A percentile compares a stretch with the other conserved stretches of the same genome.
These are phyloP conservation scores for Ophiocordyceps unilateralis DNA, from an alignment of 2,329 filamentous ascomycete species.

Conservation along the genomic window DNA sequence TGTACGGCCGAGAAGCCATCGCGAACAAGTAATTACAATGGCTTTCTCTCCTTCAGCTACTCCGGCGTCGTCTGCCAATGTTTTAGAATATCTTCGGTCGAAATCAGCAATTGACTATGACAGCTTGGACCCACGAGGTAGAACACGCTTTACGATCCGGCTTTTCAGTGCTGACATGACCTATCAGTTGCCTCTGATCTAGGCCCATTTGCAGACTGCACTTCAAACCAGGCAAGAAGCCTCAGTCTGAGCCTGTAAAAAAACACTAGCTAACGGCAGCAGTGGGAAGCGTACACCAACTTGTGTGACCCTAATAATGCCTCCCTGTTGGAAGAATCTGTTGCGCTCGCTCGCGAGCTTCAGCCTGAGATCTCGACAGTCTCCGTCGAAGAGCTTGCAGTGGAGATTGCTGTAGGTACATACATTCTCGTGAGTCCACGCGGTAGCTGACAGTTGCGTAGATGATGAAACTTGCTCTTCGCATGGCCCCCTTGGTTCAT, in stretches of 20 bases:
- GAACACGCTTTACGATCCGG: neutral
- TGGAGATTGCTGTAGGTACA: neutral
- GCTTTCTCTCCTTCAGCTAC: neutral
- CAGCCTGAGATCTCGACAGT: neutral
- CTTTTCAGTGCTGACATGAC: neutral
- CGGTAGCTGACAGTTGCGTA: neutral
- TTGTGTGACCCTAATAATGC: neutral
- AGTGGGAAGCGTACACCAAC: constrained; percentile 1
- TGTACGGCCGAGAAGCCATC: no score
- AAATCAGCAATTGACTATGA: neutral
- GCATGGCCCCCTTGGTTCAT: neutral
- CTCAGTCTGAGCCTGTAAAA: no score
- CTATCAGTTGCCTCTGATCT: neutral
- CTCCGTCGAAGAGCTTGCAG: neutral
- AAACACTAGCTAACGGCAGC: neutral
- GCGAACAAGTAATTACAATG: neutral
- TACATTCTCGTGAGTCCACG: neutral
- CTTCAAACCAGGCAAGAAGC: neutral
- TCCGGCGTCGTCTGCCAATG: neutral
- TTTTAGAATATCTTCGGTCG: neutral
- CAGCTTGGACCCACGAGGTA: neutral
- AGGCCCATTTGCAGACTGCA: neutral
- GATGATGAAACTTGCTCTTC: neutral
- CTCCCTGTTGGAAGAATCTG: neutral
- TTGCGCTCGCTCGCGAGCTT: neutral